Base-by-base conservation (phyloP, 345 rosid genomes). In the Citrus cavaleriei region DNA sequence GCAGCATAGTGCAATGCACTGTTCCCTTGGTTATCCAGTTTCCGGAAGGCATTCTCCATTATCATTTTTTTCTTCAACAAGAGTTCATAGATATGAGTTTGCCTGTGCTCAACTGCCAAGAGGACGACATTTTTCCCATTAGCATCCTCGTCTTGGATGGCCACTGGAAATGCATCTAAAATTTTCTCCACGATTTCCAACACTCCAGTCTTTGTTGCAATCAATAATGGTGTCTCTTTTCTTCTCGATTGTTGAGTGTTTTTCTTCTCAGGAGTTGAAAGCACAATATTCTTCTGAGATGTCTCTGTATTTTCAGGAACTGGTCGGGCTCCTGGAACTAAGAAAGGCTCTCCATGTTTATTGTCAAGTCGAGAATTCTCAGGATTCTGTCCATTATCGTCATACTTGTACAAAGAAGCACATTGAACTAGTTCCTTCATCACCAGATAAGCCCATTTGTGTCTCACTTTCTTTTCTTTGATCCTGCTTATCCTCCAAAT, bases 1-100 rank as follows among this genome's bases (percentile, higher is more conserved):
- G 81, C 86, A 16, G 81, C 79, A 22, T 80, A 74, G 30, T 84
- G 84, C 60, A 78, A 70, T 34, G 79, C 84, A 27, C 66, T 74
- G 73, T 84, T 84, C 18, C 81, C 81, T 4, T 80, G 13, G 1
- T 58, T 74, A 32, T 80, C 79, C 22, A 77, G 32, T 49, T 77
- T 79, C 12, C 59, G 25, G 21, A 80, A 74, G 10, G 54, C 65
- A 59, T 58, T 83, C 59, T 70, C 77, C 42, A 37, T 64, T 10
- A 35, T 7, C 18, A 7, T 54, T 28, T 22, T 42, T 27, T 18
- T 55, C 19, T 67, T 68, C 19, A 74, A 28, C 35, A 84, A 70
- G 9, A 77, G 28, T 5, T 74, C 25, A 22, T 74, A 84, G 10
- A 77, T 25, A 7, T 70, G 30, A 2, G 69, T 60, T 37, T 80